phyloP scores from a whole-genome alignment of 805 yeast species.

The Wickerhamomyces bovis region DNA sequence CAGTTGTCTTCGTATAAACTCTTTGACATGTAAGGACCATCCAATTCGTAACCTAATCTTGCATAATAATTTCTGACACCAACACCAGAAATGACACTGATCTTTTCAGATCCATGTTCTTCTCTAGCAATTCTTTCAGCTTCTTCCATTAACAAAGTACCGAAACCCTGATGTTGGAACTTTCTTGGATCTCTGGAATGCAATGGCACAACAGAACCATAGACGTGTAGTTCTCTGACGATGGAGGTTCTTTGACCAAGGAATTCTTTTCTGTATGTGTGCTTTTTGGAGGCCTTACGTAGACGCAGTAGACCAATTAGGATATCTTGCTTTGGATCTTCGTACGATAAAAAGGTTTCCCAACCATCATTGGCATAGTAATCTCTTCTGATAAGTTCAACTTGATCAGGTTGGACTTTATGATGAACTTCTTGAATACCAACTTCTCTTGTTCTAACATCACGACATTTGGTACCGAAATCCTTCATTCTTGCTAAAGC shows the following conservation, averaged over 20 bases:
- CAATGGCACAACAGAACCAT: constrained; percentile 94
- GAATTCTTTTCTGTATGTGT: constrained; percentile 88
- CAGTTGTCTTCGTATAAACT: constrained; percentile 14
- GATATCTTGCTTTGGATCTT: constrained; percentile 95
- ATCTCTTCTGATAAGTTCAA: constrained; percentile 90
- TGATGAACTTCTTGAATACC: constrained; percentile 98
- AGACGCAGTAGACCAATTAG: constrained; percentile 85
- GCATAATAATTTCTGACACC: constrained; percentile 97
- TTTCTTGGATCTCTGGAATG: constrained; percentile 96
- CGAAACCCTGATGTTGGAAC: constrained; percentile 98
- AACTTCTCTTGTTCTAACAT: constrained; percentile 95
- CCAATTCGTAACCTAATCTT: constrained; percentile 83
- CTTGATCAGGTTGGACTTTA: constrained; percentile 94
- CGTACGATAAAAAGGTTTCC: constrained; percentile 95
- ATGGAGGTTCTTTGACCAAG: constrained; percentile 79
- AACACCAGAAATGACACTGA: constrained; percentile 93
- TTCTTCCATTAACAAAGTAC: constrained; percentile 95
- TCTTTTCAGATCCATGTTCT: constrained; percentile 89
- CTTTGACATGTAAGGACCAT: constrained; percentile 98
- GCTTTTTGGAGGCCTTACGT: constrained; percentile 81
- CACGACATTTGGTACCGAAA: constrained; percentile 93
- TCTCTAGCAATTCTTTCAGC: constrained; percentile 94
- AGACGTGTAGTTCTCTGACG: constrained; percentile 95
- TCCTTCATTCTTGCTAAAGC: constrained; percentile 98
- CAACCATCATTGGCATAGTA: constrained; percentile 97